Evolutionary conservation across 345 rosid species (phyloP).

Genomic region (Populus alba): DNA sequence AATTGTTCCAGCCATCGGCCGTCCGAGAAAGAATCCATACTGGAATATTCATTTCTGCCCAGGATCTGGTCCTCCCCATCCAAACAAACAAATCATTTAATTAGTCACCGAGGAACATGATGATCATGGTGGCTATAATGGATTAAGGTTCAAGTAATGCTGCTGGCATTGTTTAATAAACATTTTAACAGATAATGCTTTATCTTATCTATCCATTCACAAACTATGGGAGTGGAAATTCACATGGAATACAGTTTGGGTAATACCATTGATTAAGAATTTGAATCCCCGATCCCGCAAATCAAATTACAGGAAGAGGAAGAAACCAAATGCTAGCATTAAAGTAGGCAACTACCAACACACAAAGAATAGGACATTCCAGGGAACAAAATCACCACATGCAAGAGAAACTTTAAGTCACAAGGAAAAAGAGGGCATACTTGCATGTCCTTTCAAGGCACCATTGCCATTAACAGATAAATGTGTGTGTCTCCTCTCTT

Average conservation of each 20-base stretch:
- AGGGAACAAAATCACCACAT: neutral
- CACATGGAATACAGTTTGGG: neutral
- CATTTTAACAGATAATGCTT: neutral
- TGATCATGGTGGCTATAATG: neutral
- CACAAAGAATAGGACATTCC: neutral
- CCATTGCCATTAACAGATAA: conserved; percentile 19
- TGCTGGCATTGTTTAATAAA: neutral
- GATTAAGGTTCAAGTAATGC: conserved; percentile 1
- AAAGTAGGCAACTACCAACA: neutral
- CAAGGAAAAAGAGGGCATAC: conserved; percentile 17
- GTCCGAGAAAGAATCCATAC: conserved; percentile 14
- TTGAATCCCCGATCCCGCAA: neutral
- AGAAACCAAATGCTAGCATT: neutral
- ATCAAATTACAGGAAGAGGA: neutral
- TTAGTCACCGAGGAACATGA: conserved; percentile 7
- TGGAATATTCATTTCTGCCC: conserved; percentile 30
- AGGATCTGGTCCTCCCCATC: conserved; percentile 26
- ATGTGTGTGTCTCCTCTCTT: conserved; percentile 15
- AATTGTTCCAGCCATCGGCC: conserved; percentile 37
- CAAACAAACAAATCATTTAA: conserved; percentile 29
- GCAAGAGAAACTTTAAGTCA: neutral
- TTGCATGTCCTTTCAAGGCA: conserved; percentile 15
- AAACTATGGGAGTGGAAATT: neutral
- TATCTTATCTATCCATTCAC: neutral
- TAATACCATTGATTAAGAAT: neutral